Percentiles rank a stretch among this genome's conserved stretches.
phyloP scores from a whole-genome alignment of 2,329 filamentous ascomycete species.

The Sphaerulina vaccinii region DNA sequence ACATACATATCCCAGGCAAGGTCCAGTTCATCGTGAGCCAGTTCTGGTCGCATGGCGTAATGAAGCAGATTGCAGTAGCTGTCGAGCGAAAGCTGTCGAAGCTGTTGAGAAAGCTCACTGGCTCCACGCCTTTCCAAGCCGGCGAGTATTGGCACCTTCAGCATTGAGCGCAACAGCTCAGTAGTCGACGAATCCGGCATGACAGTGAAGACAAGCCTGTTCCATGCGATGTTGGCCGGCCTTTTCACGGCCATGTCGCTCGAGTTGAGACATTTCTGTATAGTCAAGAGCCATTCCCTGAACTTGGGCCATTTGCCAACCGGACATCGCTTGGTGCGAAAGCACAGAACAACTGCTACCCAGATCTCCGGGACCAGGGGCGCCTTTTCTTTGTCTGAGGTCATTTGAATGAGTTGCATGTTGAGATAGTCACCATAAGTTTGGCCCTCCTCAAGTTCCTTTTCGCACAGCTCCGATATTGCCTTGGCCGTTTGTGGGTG shows the following conservation, averaged over 20 bases:
- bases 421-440: slow-evolving; percentile 70
- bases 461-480: slow-evolving; percentile 62
- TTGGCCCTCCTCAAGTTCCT: slow-evolving; percentile 51
- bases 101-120: slow-evolving; percentile 48
- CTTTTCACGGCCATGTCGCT: slow-evolving; percentile 67
- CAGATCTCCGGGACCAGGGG: slow-evolving; percentile 80
- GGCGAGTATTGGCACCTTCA: slow-evolving; percentile 66
- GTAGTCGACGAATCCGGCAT: slow-evolving; percentile 61
- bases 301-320: slow-evolving; percentile 65
- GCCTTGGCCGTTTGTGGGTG: slow-evolving; percentile 67
- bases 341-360: slow-evolving; percentile 76
- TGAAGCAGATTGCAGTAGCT: slow-evolving; percentile 80
- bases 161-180: slow-evolving; percentile 58
- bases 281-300: slow-evolving; percentile 73
- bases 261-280: slow-evolving; percentile 82
- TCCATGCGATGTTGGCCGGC: slow-evolving; percentile 83
- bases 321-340: slow-evolving; percentile 62
- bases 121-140: slow-evolving; percentile 66
- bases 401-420: slow-evolving; percentile 66
- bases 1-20: slow-evolving; percentile 77
- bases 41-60: slow-evolving; percentile 73
- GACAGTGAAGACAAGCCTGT: slow-evolving; percentile 74
- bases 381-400: slow-evolving; percentile 58
- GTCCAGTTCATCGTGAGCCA: slow-evolving; percentile 65
- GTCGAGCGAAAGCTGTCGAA: slow-evolving; percentile 61